A percentile compares a stretch with the other conserved stretches of the same genome.
phyloP scores from a whole-genome alignment of 2,329 filamentous ascomycete species.

The Simplicillium sp. region DNA sequence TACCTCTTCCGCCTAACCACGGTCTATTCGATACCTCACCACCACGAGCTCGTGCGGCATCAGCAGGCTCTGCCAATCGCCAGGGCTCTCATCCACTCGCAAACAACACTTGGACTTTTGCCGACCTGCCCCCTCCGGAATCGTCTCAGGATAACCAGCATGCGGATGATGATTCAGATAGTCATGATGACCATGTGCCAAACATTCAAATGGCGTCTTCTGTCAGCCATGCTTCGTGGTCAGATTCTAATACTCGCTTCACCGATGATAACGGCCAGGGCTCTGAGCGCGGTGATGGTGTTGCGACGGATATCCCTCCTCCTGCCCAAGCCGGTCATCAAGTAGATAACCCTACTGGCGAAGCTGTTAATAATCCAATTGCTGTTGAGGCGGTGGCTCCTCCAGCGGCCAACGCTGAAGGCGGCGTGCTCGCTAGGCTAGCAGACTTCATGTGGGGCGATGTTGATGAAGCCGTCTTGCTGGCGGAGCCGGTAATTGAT shows the following conservation, averaged over 20 bases:
- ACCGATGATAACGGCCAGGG: neutral
- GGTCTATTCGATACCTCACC: no score
- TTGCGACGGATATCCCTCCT: no score
- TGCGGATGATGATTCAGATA: neutral
- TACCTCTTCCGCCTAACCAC: no score
- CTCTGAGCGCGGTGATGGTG: neutral
- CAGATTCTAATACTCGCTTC: neutral
- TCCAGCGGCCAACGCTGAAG: slow-evolving; percentile 5
- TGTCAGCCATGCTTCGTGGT: neutral
- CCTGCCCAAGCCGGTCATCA: no score
- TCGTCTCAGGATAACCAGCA: slow-evolving; percentile 6
- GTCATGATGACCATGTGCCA: neutral
- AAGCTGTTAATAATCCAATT: neutral
- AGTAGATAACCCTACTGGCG: no score
- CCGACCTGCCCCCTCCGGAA: slow-evolving; percentile 22
- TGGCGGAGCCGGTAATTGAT: slow-evolving; percentile 21
- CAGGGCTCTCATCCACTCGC: slow-evolving; percentile 40
- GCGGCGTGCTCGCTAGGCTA: slow-evolving; percentile 17
- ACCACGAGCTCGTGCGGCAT: slow-evolving; percentile 41
- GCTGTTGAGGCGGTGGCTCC: slow-evolving; percentile 5
- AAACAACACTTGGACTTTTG: slow-evolving; percentile 54
- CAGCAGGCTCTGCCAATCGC: slow-evolving; percentile 42
- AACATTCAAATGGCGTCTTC: neutral
- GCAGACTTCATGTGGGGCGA: slow-evolving; percentile 56
- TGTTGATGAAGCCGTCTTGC: slow-evolving; percentile 27